Conservation (phyloP, 257 asterid genomes). For the Solanum neorickii region DNA sequence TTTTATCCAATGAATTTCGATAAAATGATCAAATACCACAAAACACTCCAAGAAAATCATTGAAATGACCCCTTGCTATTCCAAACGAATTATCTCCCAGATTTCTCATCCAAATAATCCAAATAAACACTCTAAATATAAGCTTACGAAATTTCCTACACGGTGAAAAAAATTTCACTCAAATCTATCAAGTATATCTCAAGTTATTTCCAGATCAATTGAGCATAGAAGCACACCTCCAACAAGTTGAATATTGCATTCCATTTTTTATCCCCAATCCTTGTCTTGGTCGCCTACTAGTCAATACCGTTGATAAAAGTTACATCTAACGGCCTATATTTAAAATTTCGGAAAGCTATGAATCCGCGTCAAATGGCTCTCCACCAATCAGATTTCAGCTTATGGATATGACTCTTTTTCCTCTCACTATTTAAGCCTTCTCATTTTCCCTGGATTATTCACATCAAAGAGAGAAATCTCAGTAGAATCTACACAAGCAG, state of each 20-base stretch:
- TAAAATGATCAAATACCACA: slow-evolving; percentile 11
- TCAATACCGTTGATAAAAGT: slow-evolving; percentile 42
- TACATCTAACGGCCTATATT: slow-evolving; percentile 54
- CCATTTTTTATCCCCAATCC: slow-evolving; percentile 20
- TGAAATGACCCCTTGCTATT: slow-evolving; percentile 34
- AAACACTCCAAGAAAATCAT: slow-evolving; percentile 9
- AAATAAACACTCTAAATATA: slow-evolving; percentile 6
- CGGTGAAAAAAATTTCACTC: neutral
- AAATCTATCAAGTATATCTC: slow-evolving; percentile 10
- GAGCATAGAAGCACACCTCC: slow-evolving; percentile 56
- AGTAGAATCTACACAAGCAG: neutral
- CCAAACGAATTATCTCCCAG: slow-evolving; percentile 11
- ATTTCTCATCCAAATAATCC: neutral
- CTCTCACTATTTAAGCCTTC: slow-evolving; percentile 39
- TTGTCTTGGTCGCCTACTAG: slow-evolving; percentile 9
- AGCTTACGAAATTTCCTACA: slow-evolving; percentile 46
- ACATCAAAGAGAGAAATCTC: neutral
- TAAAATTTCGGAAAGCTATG: slow-evolving; percentile 19
- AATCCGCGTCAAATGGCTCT: slow-evolving; percentile 46
- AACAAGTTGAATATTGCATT: slow-evolving; percentile 13
- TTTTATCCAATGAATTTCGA: slow-evolving; percentile 10
- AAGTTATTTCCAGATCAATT: slow-evolving; percentile 27
- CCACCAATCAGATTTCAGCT: slow-evolving; percentile 48
- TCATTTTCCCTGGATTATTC: slow-evolving; percentile 2
- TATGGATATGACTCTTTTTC: slow-evolving; percentile 16